phyloP scores from a whole-genome alignment of 2,329 filamentous ascomycete species.

The Akanthomyces dipterigenus region DNA sequence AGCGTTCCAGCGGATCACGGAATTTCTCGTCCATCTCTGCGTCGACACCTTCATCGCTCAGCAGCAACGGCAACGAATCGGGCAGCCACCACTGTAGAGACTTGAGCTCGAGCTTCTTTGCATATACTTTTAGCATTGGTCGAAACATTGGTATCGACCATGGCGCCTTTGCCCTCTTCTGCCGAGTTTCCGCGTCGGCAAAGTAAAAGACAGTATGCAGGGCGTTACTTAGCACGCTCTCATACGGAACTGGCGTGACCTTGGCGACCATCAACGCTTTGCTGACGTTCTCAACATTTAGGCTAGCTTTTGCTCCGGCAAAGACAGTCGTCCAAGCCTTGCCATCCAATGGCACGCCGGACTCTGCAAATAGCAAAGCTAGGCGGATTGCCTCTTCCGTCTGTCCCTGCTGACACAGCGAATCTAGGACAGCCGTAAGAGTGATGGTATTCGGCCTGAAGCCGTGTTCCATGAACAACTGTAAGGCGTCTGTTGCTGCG shows the following conservation, averaged over 20 bases:
- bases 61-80: conserved; percentile 27
- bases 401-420: conserved; percentile 52
- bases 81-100: conserved; percentile 37
- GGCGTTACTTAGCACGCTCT: conserved; percentile 29
- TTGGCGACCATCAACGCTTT: conserved; percentile 31
- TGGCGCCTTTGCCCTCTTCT: conserved; percentile 23
- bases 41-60: conserved; percentile 12
- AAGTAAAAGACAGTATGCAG: conserved; percentile 45
- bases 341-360: conserved; percentile 53
- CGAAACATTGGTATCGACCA: conserved; percentile 34
- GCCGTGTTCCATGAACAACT: conserved; percentile 49
- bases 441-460: conserved; percentile 55
- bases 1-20: conserved; percentile 12
- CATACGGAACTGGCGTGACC: conserved; percentile 40
- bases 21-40: conserved; percentile 19
- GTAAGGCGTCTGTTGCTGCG: conserved; percentile 24
- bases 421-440: conserved; percentile 63
- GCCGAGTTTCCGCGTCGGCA: conserved; percentile 32
- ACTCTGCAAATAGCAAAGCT: conserved; percentile 27
- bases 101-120: conserved; percentile 39
- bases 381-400: conserved; percentile 29
- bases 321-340: conserved; percentile 65
- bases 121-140: conserved; percentile 43
- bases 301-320: conserved; percentile 56
- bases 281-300: conserved; percentile 46